Evolutionary conservation across 352 stramenopile species (phyloP).

Genomic region (Pythium monospermum): DNA sequence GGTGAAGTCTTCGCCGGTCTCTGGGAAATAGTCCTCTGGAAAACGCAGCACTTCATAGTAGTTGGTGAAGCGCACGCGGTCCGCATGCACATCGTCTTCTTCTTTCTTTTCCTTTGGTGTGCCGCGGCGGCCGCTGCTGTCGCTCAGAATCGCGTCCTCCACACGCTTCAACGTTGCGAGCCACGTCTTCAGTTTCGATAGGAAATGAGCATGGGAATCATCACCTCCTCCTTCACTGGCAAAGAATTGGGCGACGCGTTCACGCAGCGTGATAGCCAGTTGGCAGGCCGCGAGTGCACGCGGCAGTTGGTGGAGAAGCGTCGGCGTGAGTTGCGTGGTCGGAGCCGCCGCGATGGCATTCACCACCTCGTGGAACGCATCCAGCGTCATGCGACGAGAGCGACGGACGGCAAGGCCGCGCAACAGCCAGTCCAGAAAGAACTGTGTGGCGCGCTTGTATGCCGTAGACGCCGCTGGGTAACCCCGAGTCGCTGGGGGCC

Average conservation of each 20-base stretch:
- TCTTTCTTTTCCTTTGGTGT: neutral
- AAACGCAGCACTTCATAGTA: slow-evolving; percentile 8
- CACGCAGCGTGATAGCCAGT: slow-evolving; percentile 7
- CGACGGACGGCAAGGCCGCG: neutral
- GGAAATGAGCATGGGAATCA: slow-evolving; percentile 5
- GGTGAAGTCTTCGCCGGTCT: neutral
- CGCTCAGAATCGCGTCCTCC: neutral
- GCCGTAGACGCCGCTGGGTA: slow-evolving; percentile 6
- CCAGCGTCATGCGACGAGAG: neutral
- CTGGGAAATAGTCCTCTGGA: slow-evolving; percentile 5
- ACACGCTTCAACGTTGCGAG: neutral
- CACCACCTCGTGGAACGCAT: slow-evolving; percentile 4
- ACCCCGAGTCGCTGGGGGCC: too few relatives aligned
- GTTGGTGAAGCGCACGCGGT: slow-evolving; percentile 5
- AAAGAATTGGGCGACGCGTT: slow-evolving; percentile 7
- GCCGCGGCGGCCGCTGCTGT: neutral
- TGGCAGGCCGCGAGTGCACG: slow-evolving; percentile 2
- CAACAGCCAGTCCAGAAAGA: slow-evolving; percentile 11
- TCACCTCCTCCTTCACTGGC: neutral
- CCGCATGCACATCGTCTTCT: neutral
- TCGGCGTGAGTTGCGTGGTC: neutral
- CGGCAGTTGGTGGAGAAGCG: slow-evolving; percentile 6
- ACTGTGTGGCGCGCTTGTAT: slow-evolving; percentile 15
- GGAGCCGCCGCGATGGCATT: neutral
- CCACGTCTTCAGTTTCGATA: slow-evolving; percentile 1